Evolutionary conservation across 179 eudicot genomes (phyloP).

Genomic region (Silene noctiflora): DNA sequence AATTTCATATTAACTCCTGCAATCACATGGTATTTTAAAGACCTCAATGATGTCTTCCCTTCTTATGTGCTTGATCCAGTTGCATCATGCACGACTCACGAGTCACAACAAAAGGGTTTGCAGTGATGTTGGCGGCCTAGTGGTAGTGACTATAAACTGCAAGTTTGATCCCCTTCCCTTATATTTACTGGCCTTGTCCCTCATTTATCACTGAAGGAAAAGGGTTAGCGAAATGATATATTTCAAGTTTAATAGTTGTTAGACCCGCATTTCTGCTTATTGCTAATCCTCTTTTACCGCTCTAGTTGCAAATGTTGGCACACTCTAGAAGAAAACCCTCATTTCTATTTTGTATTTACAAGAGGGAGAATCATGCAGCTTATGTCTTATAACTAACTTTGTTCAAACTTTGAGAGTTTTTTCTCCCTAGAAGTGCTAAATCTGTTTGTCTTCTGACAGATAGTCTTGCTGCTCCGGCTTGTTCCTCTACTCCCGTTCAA

Average conservation of each 20-base stretch:
- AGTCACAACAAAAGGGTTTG: background rate
- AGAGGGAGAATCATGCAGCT: constrained; percentile 1
- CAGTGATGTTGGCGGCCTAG: background rate
- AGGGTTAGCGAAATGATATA: constrained; percentile 2
- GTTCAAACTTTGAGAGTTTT: background rate
- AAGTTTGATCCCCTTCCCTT: background rate
- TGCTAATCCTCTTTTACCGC: background rate
- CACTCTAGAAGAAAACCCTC: background rate
- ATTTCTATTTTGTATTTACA: background rate
- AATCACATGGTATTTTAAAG: too few species aligned
- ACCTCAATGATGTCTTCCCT: too few species aligned
- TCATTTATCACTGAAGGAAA: background rate
- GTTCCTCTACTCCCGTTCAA: constrained; percentile 92
- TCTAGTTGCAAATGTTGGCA: background rate
- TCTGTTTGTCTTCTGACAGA: constrained; percentile 39
- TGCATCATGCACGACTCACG: background rate
- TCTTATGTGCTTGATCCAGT: background rate
- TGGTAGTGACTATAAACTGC: background rate
- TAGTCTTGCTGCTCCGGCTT: constrained; percentile 89
- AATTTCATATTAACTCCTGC: too few species aligned
- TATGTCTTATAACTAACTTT: background rate
- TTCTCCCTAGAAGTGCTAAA: background rate
- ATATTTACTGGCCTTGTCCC: too few species aligned
- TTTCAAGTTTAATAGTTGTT: constrained; percentile 7
- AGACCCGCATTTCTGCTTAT: background rate